Conservation (phyloP, 441 rosid species). For the Pelargonium cotyledonis region DNA sequence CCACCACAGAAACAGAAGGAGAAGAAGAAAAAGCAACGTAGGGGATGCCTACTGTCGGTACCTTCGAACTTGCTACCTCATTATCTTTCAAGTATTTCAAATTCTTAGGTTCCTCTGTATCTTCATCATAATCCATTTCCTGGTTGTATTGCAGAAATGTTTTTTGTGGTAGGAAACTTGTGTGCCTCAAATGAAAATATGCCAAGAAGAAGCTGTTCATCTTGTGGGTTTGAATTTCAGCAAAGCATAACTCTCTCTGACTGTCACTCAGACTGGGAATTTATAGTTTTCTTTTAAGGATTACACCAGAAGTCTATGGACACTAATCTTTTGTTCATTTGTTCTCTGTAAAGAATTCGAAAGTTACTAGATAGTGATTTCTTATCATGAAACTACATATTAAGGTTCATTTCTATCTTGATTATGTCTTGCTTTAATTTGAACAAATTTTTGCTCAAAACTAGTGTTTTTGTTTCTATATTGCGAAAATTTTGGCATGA, state of each 20-base stretch:
- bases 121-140: not conserved
- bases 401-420: not conserved
- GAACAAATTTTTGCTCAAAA: too few relatives aligned
- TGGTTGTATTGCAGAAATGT: constrained; percentile 46
- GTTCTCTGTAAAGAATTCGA: constrained; percentile 23
- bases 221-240: constrained; percentile 11
- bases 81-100: not conserved
- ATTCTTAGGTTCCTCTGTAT: not conserved
- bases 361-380: not conserved
- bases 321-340: constrained; percentile 12
- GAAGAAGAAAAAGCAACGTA: constrained; percentile 55
- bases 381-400: not conserved
- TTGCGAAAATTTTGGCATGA: too few relatives aligned
- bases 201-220: constrained; percentile 5
- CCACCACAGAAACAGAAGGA: constrained; percentile 69
- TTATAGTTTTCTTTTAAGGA: constrained; percentile 7
- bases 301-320: not conserved
- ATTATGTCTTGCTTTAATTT: not conserved
- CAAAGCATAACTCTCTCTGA: constrained; percentile 2
- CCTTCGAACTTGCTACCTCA: not conserved
- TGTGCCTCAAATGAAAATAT: constrained; percentile 32
- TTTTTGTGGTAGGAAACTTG: constrained; percentile 64
- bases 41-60: constrained; percentile 79
- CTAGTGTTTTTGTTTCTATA: too few relatives aligned
- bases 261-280: constrained; percentile 9